Evolutionary conservation across 495 filamentous ascomycete species (phyloP), one percentile per base, ranked within the genome.

Genomic region (Penicillium turbatum): DNA sequence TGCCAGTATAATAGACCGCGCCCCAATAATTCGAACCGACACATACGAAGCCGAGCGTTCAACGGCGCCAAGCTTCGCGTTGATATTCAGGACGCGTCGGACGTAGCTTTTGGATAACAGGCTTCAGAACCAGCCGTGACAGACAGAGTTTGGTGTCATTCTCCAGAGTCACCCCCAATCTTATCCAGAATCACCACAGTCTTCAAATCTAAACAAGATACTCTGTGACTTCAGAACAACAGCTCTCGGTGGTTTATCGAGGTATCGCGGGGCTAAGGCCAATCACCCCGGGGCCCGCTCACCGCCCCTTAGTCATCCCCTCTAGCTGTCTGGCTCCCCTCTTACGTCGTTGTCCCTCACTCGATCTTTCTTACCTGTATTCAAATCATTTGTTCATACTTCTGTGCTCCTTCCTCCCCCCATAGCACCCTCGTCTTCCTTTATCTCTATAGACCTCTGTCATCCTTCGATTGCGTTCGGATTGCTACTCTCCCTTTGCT

Each of bases 11-110:
- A 57, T 60, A 80, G 60, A 47, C 72, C 65, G 49, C 71, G 61
- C 26, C 77, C 77, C 30, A 79, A 58, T 21, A 80, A 61, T 65
- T 80, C 77, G 53, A 74, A 74, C 24, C 77, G 76, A 69, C 77
- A 79, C 77, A 80, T 80, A 57, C 63, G 68, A 66, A 34, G n/a
- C 35, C 9, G 21, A 21, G 24, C 41, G 36, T 44, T 46, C n/a
- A 34, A 35, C 16, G 32, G 11, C 15, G 38, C 21, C 45, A 44
- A 45, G 36, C 30, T 49, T 38, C 55, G 35, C 50, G 38, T 48
- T 35, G 37, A 36, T 42, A 16, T 5, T 4, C 21, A 17, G 34
- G 32, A 30, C 37, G 43, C 29, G 27, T 36, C 12, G 24, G 27
- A 21, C 19, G 30, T 42, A 27, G 29, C 26, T 24, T 30, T 34